These are phyloP conservation scores for Salvia hispanica DNA, from an alignment of 257 asterid species.

Conservation along the genomic window DNA sequence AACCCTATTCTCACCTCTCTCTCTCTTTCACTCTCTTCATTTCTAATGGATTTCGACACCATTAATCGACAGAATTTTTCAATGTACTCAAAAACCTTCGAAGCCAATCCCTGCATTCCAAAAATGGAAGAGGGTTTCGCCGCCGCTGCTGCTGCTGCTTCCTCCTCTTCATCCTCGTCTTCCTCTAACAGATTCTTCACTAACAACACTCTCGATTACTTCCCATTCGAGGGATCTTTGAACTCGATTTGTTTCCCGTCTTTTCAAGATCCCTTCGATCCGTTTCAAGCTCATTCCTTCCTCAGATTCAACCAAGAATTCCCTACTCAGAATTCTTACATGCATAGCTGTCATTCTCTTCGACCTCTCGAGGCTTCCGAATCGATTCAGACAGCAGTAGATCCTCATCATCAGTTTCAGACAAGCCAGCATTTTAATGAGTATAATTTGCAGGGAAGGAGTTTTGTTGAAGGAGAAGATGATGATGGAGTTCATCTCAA, in stretches of 20 bases:
- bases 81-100: constrained; percentile 21
- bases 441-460: constrained; percentile 16
- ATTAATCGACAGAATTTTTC: constrained; percentile 33
- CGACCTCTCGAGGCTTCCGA: too few relatives aligned
- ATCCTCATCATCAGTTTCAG: constrained; percentile 22
- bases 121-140: constrained; percentile 27
- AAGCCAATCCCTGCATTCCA: constrained; percentile 27
- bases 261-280: constrained; percentile 50
- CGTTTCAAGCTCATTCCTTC: constrained; percentile 35
- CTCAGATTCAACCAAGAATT: constrained; percentile 28
- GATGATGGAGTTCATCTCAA: not conserved
- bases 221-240: constrained; percentile 26
- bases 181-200: constrained; percentile 7
- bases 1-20: constrained; percentile 10
- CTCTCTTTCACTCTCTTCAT: too few relatives aligned
- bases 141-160: not conserved
- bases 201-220: constrained; percentile 26
- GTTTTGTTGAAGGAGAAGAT: not conserved
- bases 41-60: constrained; percentile 42
- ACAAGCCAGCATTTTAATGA: constrained; percentile 20
- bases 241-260: constrained; percentile 11
- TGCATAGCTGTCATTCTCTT: constrained; percentile 28
- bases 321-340: not conserved
- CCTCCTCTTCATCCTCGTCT: constrained; percentile 21
- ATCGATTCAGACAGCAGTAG: constrained; percentile 8